phyloP scores from a whole-genome alignment of 306 rosid species.

The Sicyos baderoa region DNA sequence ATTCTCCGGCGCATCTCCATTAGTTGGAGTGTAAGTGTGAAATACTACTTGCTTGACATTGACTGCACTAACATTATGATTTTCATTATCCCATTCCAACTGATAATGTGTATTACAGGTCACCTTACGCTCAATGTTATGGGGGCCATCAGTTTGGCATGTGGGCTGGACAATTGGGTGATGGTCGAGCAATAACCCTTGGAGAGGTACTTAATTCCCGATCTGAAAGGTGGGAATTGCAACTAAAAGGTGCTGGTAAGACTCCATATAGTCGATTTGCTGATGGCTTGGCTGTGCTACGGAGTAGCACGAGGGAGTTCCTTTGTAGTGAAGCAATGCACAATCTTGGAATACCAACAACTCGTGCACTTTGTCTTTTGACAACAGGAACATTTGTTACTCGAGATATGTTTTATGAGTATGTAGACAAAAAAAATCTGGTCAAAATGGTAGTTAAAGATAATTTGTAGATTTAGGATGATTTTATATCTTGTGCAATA shows the following conservation, averaged over 20 bases:
- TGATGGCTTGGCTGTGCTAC: conserved; percentile 93
- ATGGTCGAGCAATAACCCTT: conserved; percentile 91
- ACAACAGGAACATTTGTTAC: conserved; percentile 80
- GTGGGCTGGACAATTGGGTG: conserved; percentile 99
- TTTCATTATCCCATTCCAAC: not conserved
- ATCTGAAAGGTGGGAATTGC: conserved; percentile 91
- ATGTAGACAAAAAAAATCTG: conserved; percentile 23
- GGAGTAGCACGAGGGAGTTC: conserved; percentile 95
- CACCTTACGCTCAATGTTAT: conserved; percentile 93
- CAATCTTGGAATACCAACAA: conserved; percentile 87
- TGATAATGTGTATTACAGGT: conserved; percentile 36
- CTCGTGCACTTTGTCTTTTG: conserved; percentile 87
- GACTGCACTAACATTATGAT: not conserved
- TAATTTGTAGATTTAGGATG: not conserved
- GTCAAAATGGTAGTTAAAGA: conserved; percentile 6
- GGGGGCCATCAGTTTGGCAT: conserved; percentile 98
- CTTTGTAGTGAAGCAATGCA: conserved; percentile 98
- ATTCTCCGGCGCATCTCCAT: conserved; percentile 72
- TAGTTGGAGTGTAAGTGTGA: conserved; percentile 76
- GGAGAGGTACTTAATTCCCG: conserved; percentile 79
- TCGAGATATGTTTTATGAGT: conserved; percentile 97
- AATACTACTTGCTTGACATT: not conserved
- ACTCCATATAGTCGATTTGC: conserved; percentile 97
- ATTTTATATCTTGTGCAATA: not conserved
- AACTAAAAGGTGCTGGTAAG: conserved; percentile 96